phyloP scores from a whole-genome alignment of 192 early-diverging fungal species.

The Oehlia diaphana region DNA sequence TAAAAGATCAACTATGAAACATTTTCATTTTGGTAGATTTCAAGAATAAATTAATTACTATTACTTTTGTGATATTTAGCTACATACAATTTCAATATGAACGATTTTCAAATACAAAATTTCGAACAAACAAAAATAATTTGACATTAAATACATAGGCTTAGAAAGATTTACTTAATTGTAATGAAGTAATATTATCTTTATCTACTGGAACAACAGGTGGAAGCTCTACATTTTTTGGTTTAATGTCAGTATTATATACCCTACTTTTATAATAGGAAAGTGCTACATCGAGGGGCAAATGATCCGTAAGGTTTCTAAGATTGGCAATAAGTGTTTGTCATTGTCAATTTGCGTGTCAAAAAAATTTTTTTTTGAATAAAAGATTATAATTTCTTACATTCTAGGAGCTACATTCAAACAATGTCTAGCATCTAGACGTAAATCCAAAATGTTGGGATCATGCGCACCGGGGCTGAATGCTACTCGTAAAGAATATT shows the following conservation, averaged over 20 bases:
- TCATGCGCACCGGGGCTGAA: conserved; percentile 91
- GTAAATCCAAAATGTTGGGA: conserved; percentile 85
- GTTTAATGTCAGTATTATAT: conserved; percentile 34
- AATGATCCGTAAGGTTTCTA: conserved; percentile 86
- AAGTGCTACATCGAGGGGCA: conserved; percentile 73
- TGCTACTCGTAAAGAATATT: conserved; percentile 87
- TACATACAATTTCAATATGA: no score
- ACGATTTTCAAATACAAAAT: no score
- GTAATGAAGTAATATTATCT: neutral
- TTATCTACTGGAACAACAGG: neutral
- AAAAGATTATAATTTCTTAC: conserved; percentile 38
- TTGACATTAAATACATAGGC: neutral
- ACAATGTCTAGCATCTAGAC: conserved; percentile 81
- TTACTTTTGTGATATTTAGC: no score
- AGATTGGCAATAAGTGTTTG: neutral
- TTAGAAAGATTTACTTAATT: conserved; percentile 2
- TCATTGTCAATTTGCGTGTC: neutral
- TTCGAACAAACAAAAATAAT: no score
- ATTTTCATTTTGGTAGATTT: no score
- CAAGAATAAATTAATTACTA: no score
- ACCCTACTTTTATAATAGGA: conserved; percentile 56
- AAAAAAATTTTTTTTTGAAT: neutral
- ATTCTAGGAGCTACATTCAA: conserved; percentile 78
- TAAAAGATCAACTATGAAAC: no score
- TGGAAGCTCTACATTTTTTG: neutral